Base-by-base conservation (phyloP, 805 yeast species). In the Yamadazyma kitorensis region DNA sequence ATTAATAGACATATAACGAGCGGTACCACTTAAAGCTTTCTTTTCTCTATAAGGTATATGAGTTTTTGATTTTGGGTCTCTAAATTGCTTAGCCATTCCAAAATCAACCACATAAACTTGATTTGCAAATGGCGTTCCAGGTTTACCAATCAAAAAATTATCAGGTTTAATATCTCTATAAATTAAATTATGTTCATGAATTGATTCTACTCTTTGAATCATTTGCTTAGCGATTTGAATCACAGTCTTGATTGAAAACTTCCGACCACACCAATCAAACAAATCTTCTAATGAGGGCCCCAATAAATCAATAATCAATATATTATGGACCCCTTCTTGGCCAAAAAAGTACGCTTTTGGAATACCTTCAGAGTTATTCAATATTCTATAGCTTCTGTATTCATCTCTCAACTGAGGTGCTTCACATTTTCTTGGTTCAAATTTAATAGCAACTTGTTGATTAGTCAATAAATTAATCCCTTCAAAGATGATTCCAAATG, bases 311-410 rank as follows among this genome's bases (percentile, higher is more conserved):
- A 84, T 82, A 20, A 84, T 84, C 43, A 84, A 62, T 29, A 84
- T 82, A 54, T 82, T 82, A 51, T 84, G 88, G 30, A 82, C 73
- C 11, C 94, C 93, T 54, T 84, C 93, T 55, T 84, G 93, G 12
- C 93, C 93, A 55, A 81, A 84, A 57, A 82, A 84, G 56, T 83
- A 84, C 10, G 87, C 91, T 46, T 76, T 79, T n/a, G 94, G 94
- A 29, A 84, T 79, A 13, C 93, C 91, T 31, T 67, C 73, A 18
- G 81, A 72, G 10, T 80, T 82, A 42, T 77, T 78, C 39, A 84
- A 66, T 28, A 80, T 81, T 51, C 81, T 79, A 52, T 84, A 84
- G 18, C 91, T 83, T 51, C 86, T 68, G 57, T 81, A 84, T 55
- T 84, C 94, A 51, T 84, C 93, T 50, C 86, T 70, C 47, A 84